Evolutionary conservation across 345 rosid genomes (phyloP).

Genomic region (Gossypium anomalum): DNA sequence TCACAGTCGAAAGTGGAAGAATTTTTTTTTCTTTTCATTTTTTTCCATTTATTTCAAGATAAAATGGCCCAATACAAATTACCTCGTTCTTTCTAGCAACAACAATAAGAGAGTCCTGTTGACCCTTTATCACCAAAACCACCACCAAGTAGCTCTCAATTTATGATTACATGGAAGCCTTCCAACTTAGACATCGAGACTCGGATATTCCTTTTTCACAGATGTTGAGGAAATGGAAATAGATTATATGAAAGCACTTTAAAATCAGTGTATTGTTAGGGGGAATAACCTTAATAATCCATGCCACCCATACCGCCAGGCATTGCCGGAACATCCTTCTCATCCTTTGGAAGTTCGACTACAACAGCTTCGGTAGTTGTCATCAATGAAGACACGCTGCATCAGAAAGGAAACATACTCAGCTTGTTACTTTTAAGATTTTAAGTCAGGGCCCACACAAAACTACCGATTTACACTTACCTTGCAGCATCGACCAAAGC

Average conservation of each 20-base stretch:
- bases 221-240: neutral
- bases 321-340: constrained; percentile 56
- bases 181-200: neutral
- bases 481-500: constrained; percentile 96
- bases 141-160: constrained; percentile 7
- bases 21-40: too few species aligned
- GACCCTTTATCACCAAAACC: neutral
- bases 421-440: neutral
- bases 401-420: neutral
- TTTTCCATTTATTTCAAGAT: neutral
- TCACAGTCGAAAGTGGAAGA: too few species aligned
- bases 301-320: constrained; percentile 78
- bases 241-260: neutral
- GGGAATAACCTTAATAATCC: constrained; percentile 50
- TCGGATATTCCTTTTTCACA: neutral
- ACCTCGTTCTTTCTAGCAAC: neutral
- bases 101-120: neutral
- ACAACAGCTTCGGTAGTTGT: constrained; percentile 92
- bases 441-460: neutral
- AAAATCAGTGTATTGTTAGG: neutral
- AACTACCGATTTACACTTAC: constrained; percentile 23
- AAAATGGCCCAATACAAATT: neutral
- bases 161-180: constrained; percentile 21
- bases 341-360: constrained; percentile 80
- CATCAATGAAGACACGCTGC: constrained; percentile 88